These are phyloP conservation scores for Sesbania bispinosa DNA, from an alignment of 306 rosid genomes.

Conservation along the genomic window DNA sequence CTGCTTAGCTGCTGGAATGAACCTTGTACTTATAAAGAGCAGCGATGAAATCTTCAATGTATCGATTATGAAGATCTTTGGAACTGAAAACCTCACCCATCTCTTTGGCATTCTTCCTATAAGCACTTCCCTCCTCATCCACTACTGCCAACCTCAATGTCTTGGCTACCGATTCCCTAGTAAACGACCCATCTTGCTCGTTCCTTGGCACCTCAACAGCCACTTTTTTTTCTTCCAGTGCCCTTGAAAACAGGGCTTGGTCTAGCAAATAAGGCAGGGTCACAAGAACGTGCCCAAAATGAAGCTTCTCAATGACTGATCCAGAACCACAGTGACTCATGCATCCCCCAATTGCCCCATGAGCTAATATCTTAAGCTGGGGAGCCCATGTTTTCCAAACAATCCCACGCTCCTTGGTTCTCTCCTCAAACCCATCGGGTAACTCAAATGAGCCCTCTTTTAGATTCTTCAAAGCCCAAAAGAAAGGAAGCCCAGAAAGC, in stretches of 20 bases:
- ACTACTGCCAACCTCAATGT: conserved; percentile 13
- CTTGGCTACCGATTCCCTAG: conserved; percentile 1
- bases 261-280: conserved; percentile 39
- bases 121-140: conserved; percentile 10
- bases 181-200: conserved; percentile 8
- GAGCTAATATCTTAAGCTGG: conserved; percentile 51
- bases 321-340: conserved; percentile 52
- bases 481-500: conserved; percentile 49
- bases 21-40: background rate
- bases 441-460: conserved; percentile 25
- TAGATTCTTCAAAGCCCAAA: conserved; percentile 51
- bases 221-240: conserved; percentile 32
- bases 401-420: conserved; percentile 40
- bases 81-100: conserved; percentile 13
- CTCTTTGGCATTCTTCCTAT: conserved; percentile 8
- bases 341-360: conserved; percentile 44
- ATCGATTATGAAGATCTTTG: background rate
- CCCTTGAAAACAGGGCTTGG: conserved; percentile 36
- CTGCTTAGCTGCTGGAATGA: background rate
- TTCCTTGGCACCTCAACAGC: conserved; percentile 30
- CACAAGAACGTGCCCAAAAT: conserved; percentile 46
- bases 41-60: background rate
- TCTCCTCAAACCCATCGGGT: conserved; percentile 51
- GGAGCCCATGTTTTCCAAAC: conserved; percentile 63
- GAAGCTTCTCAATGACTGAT: conserved; percentile 42